phyloP scores from a whole-genome alignment of 2,329 filamentous ascomycete species.

The Colletotrichum tropicale region DNA sequence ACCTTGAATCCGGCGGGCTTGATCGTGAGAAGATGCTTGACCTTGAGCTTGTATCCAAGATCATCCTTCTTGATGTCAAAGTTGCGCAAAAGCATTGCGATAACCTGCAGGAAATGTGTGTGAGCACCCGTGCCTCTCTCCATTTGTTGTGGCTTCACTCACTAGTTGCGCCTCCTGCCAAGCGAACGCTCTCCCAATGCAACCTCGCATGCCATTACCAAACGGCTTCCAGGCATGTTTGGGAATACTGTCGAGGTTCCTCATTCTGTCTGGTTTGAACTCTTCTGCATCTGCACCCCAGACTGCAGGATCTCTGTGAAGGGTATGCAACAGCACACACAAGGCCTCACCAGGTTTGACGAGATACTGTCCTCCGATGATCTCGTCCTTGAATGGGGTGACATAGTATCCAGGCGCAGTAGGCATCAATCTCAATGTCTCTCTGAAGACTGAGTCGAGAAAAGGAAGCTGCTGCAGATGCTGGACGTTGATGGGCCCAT shows the following conservation, averaged over 20 bases:
- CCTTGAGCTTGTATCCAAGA: constrained; percentile 54
- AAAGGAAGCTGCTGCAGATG: constrained; percentile 68
- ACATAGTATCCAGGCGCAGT: constrained; percentile 26
- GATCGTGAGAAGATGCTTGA: constrained; percentile 60
- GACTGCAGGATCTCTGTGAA: constrained; percentile 59
- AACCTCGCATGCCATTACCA: constrained; percentile 54
- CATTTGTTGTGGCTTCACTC: not conserved
- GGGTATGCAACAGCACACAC: constrained; percentile 45
- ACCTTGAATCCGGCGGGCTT: constrained; percentile 51
- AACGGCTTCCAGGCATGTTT: constrained; percentile 54
- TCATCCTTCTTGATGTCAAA: constrained; percentile 70
- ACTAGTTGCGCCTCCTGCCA: constrained; percentile 55
- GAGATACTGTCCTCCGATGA: constrained; percentile 57
- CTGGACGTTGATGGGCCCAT: constrained; percentile 56
- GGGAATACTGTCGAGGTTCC: constrained; percentile 34
- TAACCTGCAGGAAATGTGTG: not conserved
- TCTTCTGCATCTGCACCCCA: constrained; percentile 61
- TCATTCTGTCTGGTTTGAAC: constrained; percentile 67
- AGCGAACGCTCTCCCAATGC: constrained; percentile 57
- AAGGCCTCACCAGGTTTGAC: constrained; percentile 49
- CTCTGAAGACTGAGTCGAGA: constrained; percentile 64
- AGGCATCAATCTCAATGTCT: constrained; percentile 42
- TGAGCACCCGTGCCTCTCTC: not conserved
- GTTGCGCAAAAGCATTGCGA: constrained; percentile 65
- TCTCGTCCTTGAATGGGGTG: constrained; percentile 40